Evolutionary conservation across 495 filamentous ascomycete genomes (phyloP).

Genomic region (Xylaria intraflava): DNA sequence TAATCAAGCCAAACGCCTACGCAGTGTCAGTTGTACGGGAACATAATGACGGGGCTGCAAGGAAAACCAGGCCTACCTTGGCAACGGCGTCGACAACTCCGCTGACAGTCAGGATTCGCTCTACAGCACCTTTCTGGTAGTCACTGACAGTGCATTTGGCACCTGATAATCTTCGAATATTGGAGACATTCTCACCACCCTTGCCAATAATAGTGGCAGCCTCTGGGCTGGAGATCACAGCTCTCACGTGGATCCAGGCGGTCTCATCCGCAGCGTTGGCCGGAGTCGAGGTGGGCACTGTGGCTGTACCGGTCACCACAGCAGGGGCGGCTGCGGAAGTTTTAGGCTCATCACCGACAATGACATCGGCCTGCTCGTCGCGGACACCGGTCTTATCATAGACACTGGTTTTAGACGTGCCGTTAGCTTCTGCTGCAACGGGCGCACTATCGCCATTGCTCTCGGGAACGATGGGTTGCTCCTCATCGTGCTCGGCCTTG

Average conservation of each 20-base stretch:
- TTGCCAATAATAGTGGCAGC: slow-evolving; percentile 98
- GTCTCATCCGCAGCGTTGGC: slow-evolving; percentile 67
- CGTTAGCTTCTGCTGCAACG: slow-evolving; percentile 32
- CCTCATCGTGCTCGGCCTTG: slow-evolving; percentile 43
- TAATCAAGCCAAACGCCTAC: slow-evolving; percentile 95
- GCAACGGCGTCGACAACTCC: slow-evolving; percentile 92
- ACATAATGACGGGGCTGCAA: slow-evolving; percentile 21
- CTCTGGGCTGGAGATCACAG: slow-evolving; percentile 92
- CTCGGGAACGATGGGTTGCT: slow-evolving; percentile 31
- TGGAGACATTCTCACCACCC: slow-evolving; percentile 94
- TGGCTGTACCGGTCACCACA: slow-evolving; percentile 28
- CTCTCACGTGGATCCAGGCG: slow-evolving; percentile 91
- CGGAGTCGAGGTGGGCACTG: slow-evolving; percentile 17
- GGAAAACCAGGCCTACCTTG: slow-evolving; percentile 62
- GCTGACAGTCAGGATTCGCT: slow-evolving; percentile 94
- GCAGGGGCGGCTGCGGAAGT: slow-evolving; percentile 31
- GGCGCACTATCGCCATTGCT: slow-evolving; percentile 32
- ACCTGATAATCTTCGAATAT: slow-evolving; percentile 82
- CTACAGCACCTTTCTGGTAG: slow-evolving; percentile 91
- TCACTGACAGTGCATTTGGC: slow-evolving; percentile 99
- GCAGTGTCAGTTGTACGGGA: slow-evolving; percentile 11
- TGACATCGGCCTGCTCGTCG: slow-evolving; percentile 56
- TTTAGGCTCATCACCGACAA: slow-evolving; percentile 58
- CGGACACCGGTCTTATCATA: slow-evolving; percentile 51
- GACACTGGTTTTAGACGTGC: slow-evolving; percentile 38